A percentile compares a stretch with the other conserved stretches of the same genome.
Conservation (phyloP, 805 yeast genomes). For the Deakozyma indianensis region DNA sequence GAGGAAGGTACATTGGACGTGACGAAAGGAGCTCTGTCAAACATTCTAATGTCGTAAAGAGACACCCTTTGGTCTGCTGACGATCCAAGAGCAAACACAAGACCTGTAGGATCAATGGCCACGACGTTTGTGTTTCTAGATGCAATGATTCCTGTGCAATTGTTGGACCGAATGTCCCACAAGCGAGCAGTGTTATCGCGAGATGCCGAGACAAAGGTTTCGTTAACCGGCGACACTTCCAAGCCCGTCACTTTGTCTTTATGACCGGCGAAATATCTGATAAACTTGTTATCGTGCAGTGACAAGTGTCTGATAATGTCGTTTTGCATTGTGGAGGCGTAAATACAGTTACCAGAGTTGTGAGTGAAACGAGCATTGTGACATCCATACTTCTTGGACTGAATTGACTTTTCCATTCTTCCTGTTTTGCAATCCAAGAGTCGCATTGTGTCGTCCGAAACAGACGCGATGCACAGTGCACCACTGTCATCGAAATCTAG, state of each 20-base stretch:
- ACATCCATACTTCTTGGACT: constrained; percentile 84
- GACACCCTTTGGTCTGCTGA: constrained; percentile 20
- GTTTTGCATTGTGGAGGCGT: constrained; percentile 68
- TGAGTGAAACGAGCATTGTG: constrained; percentile 78
- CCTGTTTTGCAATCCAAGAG: constrained; percentile 67
- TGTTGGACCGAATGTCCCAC: constrained; percentile 72
- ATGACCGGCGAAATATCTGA: constrained; percentile 84
- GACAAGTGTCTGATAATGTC: constrained; percentile 52
- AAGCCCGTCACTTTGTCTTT: constrained; percentile 57
- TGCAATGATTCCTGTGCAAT: constrained; percentile 47
- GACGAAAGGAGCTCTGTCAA: constrained; percentile 43
- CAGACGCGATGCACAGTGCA: constrained; percentile 56
- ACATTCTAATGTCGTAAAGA: constrained; percentile 46
- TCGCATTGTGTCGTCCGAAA: constrained; percentile 72
- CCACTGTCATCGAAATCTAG: constrained; percentile 75
- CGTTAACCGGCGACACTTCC: constrained; percentile 59
- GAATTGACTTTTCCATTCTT: constrained; percentile 40
- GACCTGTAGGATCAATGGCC: constrained; percentile 75
- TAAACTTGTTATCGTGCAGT: constrained; percentile 60
- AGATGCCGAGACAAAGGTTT: constrained; percentile 51
- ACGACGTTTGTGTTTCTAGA: constrained; percentile 21
- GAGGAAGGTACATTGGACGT: constrained; percentile 23
- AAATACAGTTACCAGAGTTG: constrained; percentile 53
- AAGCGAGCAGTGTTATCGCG: constrained; percentile 66
- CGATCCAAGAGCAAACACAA: constrained; percentile 59